Evolutionary conservation across 2,329 filamentous ascomycete species (phyloP).

Genomic region (Fusarium phyllophilum): DNA sequence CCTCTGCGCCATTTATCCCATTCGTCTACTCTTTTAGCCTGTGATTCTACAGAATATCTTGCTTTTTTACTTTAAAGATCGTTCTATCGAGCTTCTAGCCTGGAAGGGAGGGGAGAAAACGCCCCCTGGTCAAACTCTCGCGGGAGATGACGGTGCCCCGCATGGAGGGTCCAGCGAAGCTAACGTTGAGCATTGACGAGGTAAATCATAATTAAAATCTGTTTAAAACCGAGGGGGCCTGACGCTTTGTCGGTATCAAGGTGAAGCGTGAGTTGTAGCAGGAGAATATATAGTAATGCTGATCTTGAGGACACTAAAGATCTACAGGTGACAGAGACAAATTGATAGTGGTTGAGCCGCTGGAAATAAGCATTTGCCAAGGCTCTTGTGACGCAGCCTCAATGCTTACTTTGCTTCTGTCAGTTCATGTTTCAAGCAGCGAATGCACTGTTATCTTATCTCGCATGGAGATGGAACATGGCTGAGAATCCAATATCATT

Average conservation of each 20-base stretch:
- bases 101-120: not conserved
- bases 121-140: slow-evolving; percentile 6
- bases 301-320: not conserved
- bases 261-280: slow-evolving; percentile 18
- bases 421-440: not conserved
- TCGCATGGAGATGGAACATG: not conserved
- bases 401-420: not conserved
- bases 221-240: not conserved
- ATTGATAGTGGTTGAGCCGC: not conserved
- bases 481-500: not conserved
- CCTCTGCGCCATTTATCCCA: slow-evolving; percentile 8
- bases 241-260: not conserved
- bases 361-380: slow-evolving; percentile 19
- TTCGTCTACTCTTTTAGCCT: not conserved
- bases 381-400: not conserved
- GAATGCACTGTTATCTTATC: not conserved
- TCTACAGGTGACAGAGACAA: not conserved
- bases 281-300: too few relatives aligned
- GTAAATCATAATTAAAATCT: slow-evolving; percentile 27
- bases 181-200: slow-evolving; percentile 18
- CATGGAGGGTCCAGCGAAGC: slow-evolving; percentile 5
- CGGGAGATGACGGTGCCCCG: slow-evolving; percentile 19
- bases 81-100: not conserved
- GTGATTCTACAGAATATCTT: not conserved
- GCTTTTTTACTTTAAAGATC: not conserved